These are phyloP conservation scores for Podospora pseudopauciseta DNA, from an alignment of 495 filamentous ascomycete species.

Conservation along the genomic window DNA sequence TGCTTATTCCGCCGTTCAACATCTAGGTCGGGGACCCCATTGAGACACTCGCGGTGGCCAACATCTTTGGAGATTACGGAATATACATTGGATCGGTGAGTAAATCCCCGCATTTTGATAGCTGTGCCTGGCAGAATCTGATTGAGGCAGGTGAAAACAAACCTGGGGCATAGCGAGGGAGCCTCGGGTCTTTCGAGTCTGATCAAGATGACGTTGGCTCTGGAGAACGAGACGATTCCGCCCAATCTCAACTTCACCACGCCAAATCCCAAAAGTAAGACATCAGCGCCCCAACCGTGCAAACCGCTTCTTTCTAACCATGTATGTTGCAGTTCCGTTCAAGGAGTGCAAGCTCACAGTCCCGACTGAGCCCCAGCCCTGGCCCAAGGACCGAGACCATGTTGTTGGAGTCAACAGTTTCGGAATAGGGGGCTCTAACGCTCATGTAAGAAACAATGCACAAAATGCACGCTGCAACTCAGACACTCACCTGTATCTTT, in stretches of 20 bases:
- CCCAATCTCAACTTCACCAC: background rate
- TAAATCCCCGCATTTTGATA: no score
- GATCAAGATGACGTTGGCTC: background rate
- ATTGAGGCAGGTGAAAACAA: background rate
- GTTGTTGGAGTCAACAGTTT: background rate
- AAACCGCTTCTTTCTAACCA: no score
- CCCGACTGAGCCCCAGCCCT: background rate
- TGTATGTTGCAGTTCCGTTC: background rate
- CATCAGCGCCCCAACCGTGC: background rate
- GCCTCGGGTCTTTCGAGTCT: background rate
- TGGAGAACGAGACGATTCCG: background rate
- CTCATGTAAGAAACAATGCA: background rate
- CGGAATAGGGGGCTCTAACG: background rate
- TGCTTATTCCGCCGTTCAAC: no score
- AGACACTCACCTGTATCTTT: no score
- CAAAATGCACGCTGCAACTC: no score
- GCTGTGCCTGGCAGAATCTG: no score
- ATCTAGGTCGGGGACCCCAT: background rate
- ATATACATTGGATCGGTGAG: background rate
- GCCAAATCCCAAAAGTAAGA: conserved; percentile 1
- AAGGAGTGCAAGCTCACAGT: background rate
- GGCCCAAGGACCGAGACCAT: background rate
- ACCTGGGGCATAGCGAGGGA: background rate
- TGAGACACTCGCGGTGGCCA: background rate
- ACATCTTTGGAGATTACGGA: background rate